phyloP scores from a whole-genome alignment of 2,329 filamentous ascomycete species.

The Alternaria metachromatica region DNA sequence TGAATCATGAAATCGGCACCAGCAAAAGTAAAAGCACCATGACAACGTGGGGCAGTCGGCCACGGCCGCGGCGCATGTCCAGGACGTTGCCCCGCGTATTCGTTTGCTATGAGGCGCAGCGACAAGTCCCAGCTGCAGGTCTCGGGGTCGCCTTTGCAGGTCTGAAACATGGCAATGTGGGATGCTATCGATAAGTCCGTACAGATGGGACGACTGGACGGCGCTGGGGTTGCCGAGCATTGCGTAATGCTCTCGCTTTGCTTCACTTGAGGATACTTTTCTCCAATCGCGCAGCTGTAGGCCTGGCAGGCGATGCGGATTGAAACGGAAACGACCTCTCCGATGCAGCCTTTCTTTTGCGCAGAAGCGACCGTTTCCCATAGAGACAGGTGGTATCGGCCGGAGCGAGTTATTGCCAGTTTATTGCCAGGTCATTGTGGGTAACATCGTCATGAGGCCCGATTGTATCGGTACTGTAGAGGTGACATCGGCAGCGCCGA shows the following conservation, averaged over 20 bases:
- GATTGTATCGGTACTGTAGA: conserved; percentile 7
- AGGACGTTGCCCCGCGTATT: conserved; percentile 26
- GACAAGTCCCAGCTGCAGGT: conserved; percentile 23
- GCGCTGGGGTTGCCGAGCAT: conserved; percentile 23
- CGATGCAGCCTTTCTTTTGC: conserved; percentile 19
- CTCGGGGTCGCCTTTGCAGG: conserved; percentile 35
- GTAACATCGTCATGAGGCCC: neutral
- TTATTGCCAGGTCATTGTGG: conserved; percentile 1
- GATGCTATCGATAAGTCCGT: conserved; percentile 42
- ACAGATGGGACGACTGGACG: conserved; percentile 34
- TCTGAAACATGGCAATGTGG: conserved; percentile 43
- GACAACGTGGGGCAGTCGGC: conserved; percentile 31
- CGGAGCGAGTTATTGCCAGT: conserved; percentile 21
- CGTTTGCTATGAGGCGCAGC: conserved; percentile 43
- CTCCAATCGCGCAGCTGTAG: conserved; percentile 34
- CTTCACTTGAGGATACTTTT: conserved; percentile 29
- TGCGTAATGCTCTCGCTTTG: conserved; percentile 33
- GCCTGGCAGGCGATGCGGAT: conserved; percentile 20
- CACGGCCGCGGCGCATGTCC: conserved; percentile 32
- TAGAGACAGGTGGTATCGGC: conserved; percentile 28
- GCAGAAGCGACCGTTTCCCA: conserved; percentile 21
- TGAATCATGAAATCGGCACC: conserved; percentile 6
- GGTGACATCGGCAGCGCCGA: conserved; percentile 35
- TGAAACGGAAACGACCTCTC: conserved; percentile 35
- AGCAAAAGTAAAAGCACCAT: conserved; percentile 14